A percentile compares a stretch with the other conserved stretches of the same genome.
Conservation (phyloP, 768 basidiomycete genomes). For the Mycena vitilis region DNA sequence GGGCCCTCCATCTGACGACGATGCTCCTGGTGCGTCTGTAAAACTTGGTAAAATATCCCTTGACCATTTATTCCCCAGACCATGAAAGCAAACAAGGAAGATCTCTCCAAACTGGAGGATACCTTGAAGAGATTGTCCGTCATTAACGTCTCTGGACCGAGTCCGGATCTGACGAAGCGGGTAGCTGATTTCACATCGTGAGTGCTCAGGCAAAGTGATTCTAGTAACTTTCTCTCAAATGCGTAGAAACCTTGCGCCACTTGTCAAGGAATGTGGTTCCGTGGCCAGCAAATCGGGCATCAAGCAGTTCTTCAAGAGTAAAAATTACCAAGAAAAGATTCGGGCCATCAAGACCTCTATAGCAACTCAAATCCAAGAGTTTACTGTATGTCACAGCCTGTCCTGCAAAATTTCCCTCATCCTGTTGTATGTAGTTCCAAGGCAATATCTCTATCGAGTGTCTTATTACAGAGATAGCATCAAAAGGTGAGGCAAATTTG, state of each 20-base stretch:
- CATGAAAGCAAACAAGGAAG: conserved; percentile 1
- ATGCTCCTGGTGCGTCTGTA: too few species aligned
- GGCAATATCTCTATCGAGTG: conserved; percentile 15
- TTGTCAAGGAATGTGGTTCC: background rate
- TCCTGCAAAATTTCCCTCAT: background rate
- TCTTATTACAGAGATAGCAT: background rate
- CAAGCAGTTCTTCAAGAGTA: conserved; percentile 5
- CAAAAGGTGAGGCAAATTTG: background rate
- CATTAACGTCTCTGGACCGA: background rate
- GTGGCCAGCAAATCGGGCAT: background rate
- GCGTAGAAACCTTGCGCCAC: background rate
- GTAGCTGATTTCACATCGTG: background rate
- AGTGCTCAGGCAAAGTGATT: background rate
- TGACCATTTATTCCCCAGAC: background rate
- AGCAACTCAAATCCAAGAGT: background rate
- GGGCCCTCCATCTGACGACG: too few species aligned
- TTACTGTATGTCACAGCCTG: background rate
- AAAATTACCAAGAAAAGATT: background rate
- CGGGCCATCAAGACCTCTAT: background rate
- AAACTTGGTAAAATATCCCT: too few species aligned
- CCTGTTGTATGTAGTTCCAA: background rate
- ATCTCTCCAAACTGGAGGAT: background rate
- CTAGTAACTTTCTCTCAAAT: too few species aligned
- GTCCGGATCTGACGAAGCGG: background rate
- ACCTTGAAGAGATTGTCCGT: background rate